Base-by-base conservation (phyloP, 2,329 filamentous ascomycete species). In the Beauveria asiatica region DNA sequence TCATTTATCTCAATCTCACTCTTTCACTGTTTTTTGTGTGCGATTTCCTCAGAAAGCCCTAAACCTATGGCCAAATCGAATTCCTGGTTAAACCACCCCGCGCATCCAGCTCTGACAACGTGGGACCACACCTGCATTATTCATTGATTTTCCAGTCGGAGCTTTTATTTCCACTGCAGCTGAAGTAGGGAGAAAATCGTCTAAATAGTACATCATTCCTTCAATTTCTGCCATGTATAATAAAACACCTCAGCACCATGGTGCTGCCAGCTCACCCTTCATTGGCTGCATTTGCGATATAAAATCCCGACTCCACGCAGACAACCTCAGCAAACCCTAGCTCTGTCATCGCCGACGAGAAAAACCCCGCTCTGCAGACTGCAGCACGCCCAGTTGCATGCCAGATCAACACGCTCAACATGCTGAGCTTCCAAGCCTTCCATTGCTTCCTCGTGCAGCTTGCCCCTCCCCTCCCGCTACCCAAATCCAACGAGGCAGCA, bases 351-450 rank as follows among this genome's bases (percentile, higher is more conserved):
- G 45, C 39, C 13, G 17, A 45, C 41, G 41, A 16, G 13, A 19
- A 52, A 30, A 33, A 57, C 55, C 55, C 55, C 55, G 55, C 55
- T 57, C 45, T 42, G 37, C 23, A 30, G 11, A 50, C 45, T 42
- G 37, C 23, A 30, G 11, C 25, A 23, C 42, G 19, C 39, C 39
- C 30, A 37, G 42, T n/a, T 56, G 17, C 53, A 56, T 46, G 33
- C 42, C 53, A 56, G 25, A 13, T 39, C 30, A 33, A 33, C 3
- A n/a, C 33, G 39, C 37, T 13, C 30, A 23, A 39, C 19, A 25
- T 16, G 39, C 37, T 16, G 42, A 41, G 39, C 53, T 19, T 45
- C 30, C 30, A 33, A 33, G 23, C 27, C 5, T 11, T 33, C 27
- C 10, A 33, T 33, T 25, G 2, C 10, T 41, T 4, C 19, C 30